A percentile compares a stretch with the other conserved stretches of the same genome.
phyloP scores from a whole-genome alignment of 768 basidiomycete genomes.

The Xerocomus brunneocitrinus region DNA sequence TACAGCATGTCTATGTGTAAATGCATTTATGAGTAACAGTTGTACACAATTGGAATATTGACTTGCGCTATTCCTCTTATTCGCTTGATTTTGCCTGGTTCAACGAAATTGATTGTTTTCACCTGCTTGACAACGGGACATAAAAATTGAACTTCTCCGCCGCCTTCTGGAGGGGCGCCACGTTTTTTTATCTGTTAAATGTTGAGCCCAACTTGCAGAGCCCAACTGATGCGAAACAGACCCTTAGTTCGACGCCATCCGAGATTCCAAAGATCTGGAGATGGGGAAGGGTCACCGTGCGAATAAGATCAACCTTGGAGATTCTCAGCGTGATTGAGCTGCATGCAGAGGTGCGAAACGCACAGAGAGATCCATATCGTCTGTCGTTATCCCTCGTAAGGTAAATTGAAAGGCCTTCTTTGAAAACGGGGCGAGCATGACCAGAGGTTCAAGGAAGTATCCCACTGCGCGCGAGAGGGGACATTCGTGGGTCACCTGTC shows the following conservation, averaged over 20 bases:
- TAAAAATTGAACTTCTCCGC: conserved; percentile 91
- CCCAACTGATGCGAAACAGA: conserved; percentile 29
- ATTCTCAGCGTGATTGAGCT: conserved; percentile 2
- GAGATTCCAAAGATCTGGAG: conserved; percentile 86
- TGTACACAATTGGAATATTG: not conserved
- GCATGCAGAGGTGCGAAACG: conserved; percentile 22
- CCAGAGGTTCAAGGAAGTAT: conserved; percentile 87
- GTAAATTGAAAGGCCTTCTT: conserved; percentile 83
- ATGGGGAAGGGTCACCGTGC: conserved; percentile 88
- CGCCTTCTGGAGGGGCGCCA: conserved; percentile 87
- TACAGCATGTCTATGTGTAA: conserved; percentile 75
- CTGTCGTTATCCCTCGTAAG: conserved; percentile 86
- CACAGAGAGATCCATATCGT: conserved; percentile 89
- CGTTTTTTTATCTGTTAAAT: conserved; percentile 80
- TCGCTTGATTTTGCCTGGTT: conserved; percentile 86
- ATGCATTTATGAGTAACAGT: not conserved
- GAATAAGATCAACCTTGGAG: conserved; percentile 74
- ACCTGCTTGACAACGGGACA: conserved; percentile 89
- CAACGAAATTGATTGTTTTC: conserved; percentile 89
- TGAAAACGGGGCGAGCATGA: conserved; percentile 89
- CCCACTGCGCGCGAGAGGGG: conserved; percentile 85
- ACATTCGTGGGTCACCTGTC: conserved; percentile 78
- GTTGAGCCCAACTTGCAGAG: not conserved
- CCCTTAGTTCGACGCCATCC: conserved; percentile 86
- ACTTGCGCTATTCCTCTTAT: conserved; percentile 94